phyloP scores from a whole-genome alignment of 2,329 filamentous ascomycete species.

The Onygenales sp. region DNA sequence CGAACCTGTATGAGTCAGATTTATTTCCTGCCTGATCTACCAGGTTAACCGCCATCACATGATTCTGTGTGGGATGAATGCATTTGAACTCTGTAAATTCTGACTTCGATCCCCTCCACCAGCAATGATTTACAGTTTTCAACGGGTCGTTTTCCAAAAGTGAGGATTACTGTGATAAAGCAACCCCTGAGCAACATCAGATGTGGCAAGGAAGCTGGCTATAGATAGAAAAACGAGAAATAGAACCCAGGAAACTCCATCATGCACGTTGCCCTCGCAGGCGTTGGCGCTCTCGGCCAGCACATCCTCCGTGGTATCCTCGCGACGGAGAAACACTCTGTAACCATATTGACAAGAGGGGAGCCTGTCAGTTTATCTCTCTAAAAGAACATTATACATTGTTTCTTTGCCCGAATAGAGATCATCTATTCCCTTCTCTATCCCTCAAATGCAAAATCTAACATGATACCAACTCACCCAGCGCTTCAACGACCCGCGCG shows the following conservation, averaged over 20 bases:
- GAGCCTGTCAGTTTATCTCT: background rate
- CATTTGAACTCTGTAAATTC: no score
- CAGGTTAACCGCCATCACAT: no score
- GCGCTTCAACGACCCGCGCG: background rate
- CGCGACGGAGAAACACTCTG: background rate
- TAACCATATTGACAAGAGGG: conserved; percentile 1
- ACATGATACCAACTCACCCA: background rate
- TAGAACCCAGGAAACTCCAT: background rate
- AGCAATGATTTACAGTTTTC: no score
- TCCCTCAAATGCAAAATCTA: no score
- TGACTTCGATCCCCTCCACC: no score
- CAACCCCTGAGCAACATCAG: no score
- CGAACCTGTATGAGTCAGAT: no score
- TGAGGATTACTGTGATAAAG: no score
- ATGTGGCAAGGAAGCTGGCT: no score
- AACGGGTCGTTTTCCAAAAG: no score
- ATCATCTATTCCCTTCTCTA: background rate
- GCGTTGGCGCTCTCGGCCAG: conserved; percentile 1
- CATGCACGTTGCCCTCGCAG: conserved; percentile 1
- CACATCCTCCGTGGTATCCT: background rate
- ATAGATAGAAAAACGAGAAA: background rate
- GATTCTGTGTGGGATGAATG: no score
- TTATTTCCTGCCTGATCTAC: no score
- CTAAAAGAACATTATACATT: background rate
- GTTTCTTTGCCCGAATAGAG: background rate